Conservation (phyloP, 495 filamentous ascomycete genomes). For the Thermochaetoides thermophila region DNA sequence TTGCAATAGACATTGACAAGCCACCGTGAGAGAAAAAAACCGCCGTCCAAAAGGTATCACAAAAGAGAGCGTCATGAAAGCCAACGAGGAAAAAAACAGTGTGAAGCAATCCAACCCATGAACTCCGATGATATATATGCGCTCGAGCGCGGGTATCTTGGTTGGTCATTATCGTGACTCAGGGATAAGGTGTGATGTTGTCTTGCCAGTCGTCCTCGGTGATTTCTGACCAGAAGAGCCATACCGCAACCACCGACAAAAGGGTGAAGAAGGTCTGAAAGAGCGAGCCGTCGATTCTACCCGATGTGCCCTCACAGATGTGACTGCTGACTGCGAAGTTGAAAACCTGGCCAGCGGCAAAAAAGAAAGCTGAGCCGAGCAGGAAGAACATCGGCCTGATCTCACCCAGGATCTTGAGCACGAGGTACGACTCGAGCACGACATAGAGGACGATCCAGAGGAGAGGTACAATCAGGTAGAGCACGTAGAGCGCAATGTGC, state of each 20-base stretch:
- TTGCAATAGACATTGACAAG: too few species aligned
- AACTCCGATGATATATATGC: too few species aligned
- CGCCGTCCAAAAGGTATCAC: too few species aligned
- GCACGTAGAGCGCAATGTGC: conserved; percentile 77
- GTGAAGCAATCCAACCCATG: too few species aligned
- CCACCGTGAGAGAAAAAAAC: too few species aligned
- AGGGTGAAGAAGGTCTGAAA: conserved; percentile 93
- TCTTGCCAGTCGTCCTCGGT: conserved; percentile 98
- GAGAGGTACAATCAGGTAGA: conserved; percentile 83
- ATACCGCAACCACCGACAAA: conserved; percentile 62
- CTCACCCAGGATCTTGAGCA: conserved; percentile 74
- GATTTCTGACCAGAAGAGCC: conserved; percentile 97
- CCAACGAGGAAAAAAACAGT: too few species aligned
- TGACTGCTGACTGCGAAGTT: conserved; percentile 85
- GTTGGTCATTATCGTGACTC: too few species aligned
- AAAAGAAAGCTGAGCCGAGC: conserved; percentile 54
- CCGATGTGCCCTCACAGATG: conserved; percentile 64
- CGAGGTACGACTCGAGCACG: conserved; percentile 65
- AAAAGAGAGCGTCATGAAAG: too few species aligned
- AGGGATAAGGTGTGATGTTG: too few species aligned
- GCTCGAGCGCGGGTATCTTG: too few species aligned
- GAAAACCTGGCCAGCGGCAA: conserved; percentile 88
- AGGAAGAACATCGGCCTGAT: conserved; percentile 80
- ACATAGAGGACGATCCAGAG: conserved; percentile 78
- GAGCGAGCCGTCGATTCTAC: conserved; percentile 81